phyloP scores from a whole-genome alignment of 495 filamentous ascomycete genomes.

The Cetradonia linearis region DNA sequence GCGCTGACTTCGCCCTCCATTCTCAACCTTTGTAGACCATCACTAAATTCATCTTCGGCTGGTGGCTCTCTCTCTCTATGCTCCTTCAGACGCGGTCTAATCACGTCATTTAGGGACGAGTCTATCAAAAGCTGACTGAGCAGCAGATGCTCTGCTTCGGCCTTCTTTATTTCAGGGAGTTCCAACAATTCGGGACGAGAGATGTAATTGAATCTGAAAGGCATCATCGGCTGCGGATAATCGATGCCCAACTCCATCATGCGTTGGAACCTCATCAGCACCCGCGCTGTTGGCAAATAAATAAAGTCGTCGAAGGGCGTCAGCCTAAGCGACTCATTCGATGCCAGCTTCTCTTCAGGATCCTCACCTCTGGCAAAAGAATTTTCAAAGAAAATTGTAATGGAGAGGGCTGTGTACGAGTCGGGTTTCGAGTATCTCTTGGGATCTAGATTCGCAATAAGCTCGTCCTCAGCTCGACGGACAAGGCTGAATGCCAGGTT shows the following conservation, averaged over 20 bases:
- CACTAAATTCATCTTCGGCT: conserved; percentile 14
- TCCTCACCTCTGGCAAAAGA: conserved; percentile 12
- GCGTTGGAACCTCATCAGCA: conserved; percentile 14
- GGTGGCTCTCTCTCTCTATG: not conserved
- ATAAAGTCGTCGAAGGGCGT: conserved; percentile 21
- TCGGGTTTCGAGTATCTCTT: conserved; percentile 5
- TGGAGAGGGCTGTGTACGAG: conserved; percentile 13
- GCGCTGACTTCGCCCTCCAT: conserved; percentile 13
- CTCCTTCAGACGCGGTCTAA: not conserved
- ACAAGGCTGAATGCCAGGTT: conserved; percentile 19
- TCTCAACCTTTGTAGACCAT: conserved; percentile 11
- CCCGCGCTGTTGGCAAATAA: conserved; percentile 16
- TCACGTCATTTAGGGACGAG: conserved; percentile 7
- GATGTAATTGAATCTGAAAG: conserved; percentile 14
- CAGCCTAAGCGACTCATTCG: conserved; percentile 11
- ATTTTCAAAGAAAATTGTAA: conserved; percentile 16
- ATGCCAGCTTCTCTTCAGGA: conserved; percentile 8
- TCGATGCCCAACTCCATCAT: not conserved
- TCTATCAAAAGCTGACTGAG: conserved; percentile 12
- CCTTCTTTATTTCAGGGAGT: conserved; percentile 15
- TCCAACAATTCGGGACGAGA: conserved; percentile 12
- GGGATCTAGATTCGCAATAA: conserved; percentile 8
- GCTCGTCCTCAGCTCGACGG: conserved; percentile 20
- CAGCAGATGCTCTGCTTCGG: conserved; percentile 12
- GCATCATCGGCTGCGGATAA: conserved; percentile 12